phyloP scores from a whole-genome alignment of 495 filamentous ascomycete species.

The Jackrogersella minutella region DNA sequence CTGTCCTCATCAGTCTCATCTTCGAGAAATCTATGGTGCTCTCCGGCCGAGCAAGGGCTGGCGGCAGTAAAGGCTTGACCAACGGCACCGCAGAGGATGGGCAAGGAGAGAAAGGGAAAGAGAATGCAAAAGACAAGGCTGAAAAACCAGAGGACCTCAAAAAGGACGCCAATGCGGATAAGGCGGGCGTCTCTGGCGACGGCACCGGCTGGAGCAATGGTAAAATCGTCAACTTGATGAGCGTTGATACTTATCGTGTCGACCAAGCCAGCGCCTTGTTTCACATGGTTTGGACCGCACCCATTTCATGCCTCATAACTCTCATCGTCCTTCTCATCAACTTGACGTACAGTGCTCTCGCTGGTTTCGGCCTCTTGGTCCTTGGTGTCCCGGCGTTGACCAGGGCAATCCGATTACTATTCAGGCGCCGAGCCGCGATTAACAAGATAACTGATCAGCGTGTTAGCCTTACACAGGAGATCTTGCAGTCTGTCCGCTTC shows the following conservation, averaged over 20 bases:
- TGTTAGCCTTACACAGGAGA: constrained; percentile 91
- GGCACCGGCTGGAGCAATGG: constrained; percentile 90
- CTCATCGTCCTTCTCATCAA: constrained; percentile 83
- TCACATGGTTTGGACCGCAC: constrained; percentile 88
- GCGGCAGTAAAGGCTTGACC: constrained; percentile 60
- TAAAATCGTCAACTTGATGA: constrained; percentile 89
- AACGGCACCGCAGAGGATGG: constrained; percentile 23
- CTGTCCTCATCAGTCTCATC: constrained; percentile 75
- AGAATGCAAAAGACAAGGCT: constrained; percentile 47
- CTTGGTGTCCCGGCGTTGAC: constrained; percentile 79
- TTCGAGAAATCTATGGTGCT: constrained; percentile 86
- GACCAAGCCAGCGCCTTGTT: constrained; percentile 87
- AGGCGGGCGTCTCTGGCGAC: constrained; percentile 64
- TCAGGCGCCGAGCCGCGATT: constrained; percentile 74
- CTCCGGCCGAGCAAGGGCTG: constrained; percentile 79
- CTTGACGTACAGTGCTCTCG: constrained; percentile 83
- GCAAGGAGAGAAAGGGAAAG: constrained; percentile 47
- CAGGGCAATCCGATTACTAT: constrained; percentile 73
- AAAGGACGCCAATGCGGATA: constrained; percentile 51
- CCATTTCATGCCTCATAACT: constrained; percentile 77
- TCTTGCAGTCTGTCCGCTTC: constrained; percentile 87
- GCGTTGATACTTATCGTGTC: constrained; percentile 88
- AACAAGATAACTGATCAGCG: constrained; percentile 93
- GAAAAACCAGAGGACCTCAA: constrained; percentile 43
- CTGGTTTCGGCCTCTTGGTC: constrained; percentile 84